Conservation (phyloP, 129 eudicot species). For the Arctium lappa region DNA sequence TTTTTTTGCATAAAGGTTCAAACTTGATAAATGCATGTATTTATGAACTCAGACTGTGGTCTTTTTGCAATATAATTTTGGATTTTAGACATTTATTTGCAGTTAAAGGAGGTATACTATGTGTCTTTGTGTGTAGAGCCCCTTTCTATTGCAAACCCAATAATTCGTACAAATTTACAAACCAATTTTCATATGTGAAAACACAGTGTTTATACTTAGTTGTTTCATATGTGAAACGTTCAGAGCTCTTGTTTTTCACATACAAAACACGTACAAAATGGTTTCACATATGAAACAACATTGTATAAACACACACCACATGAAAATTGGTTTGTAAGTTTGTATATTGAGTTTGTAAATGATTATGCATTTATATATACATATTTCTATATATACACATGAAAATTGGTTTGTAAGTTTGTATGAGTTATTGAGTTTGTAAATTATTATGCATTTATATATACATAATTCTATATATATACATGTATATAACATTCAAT, state of each 20-base stretch:
- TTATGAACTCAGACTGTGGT: neutral
- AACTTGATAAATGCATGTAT: constrained; percentile 22
- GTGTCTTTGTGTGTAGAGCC: neutral
- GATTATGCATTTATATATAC: no score
- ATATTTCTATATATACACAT: no score
- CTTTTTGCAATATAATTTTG: constrained; percentile 7
- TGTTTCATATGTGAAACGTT: no score
- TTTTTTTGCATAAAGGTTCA: neutral
- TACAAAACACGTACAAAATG: no score
- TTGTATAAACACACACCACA: no score
- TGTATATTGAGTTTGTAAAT: no score
- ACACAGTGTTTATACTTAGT: no score
- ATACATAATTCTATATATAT: neutral
- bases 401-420: no score
- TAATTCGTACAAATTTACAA: no score
- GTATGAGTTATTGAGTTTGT: neutral
- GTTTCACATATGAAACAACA: no score
- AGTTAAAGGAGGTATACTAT: neutral
- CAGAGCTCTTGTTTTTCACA: no score
- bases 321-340: no score
- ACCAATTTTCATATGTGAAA: neutral
- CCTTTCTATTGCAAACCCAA: neutral
- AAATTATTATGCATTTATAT: neutral
- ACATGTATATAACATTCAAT: neutral
- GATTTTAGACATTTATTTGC: constrained; percentile 6